Conservation (phyloP, 2,329 filamentous ascomycete species). For the Trichoderma koningii region DNA sequence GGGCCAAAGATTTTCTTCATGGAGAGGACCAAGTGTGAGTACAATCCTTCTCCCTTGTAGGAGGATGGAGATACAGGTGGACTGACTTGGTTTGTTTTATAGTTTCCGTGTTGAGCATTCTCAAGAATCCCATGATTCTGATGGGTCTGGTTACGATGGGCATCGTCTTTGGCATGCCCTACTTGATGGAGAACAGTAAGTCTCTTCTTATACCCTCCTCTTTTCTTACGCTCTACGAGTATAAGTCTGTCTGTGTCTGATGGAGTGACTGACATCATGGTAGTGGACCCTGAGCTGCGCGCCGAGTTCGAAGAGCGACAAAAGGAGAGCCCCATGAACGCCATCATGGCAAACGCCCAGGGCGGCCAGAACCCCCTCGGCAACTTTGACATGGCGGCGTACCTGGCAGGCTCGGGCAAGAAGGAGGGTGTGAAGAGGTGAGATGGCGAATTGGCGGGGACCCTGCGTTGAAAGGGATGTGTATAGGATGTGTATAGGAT, state of each 20-base stretch:
- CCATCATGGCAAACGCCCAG: constrained; percentile 50
- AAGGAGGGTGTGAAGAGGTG: constrained; percentile 39
- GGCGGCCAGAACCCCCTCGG: constrained; percentile 48
- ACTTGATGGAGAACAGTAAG: constrained; percentile 93
- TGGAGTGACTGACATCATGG: constrained; percentile 25
- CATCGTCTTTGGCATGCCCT: constrained; percentile 89
- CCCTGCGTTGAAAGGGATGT: not conserved
- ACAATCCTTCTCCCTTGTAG: too few relatives aligned
- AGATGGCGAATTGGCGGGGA: not conserved
- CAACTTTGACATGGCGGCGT: constrained; percentile 65
- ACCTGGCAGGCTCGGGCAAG: constrained; percentile 59
- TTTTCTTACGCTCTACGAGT: not conserved
- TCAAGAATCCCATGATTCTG: constrained; percentile 97
- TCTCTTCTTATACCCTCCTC: constrained; percentile 32
- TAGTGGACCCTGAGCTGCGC: constrained; percentile 95
- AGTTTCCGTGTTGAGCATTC: constrained; percentile 78
- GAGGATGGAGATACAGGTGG: not conserved
- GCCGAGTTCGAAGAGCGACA: constrained; percentile 92
- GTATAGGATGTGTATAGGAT: not conserved
- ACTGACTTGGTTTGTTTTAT: constrained; percentile 38
- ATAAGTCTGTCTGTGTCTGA: not conserved
- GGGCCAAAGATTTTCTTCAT: constrained; percentile 74
- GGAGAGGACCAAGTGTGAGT: constrained; percentile 74
- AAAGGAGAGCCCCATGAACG: constrained; percentile 69
- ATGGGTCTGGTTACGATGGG: constrained; percentile 81